Base-by-base conservation (phyloP, 2,329 filamentous ascomycete species). In the Exophiala mesophila region DNA sequence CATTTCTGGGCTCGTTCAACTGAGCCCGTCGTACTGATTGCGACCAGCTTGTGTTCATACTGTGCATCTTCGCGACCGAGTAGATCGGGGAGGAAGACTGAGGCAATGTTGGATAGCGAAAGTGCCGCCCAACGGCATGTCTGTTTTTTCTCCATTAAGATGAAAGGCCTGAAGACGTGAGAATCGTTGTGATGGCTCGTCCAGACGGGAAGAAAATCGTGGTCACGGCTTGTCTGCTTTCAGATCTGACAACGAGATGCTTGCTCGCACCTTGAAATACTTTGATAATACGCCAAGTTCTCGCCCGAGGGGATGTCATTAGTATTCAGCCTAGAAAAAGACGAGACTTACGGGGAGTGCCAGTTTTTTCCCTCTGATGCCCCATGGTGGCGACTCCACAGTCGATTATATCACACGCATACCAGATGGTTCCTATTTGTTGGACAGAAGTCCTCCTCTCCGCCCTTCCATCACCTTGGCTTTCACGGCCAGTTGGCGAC, bases 71-170 rank as follows among this genome's bases (percentile, higher is more conserved):
- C 42, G 10, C 43, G 44, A 21, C 50, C 39, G 30, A 57, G 49
- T 16, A 58, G 28, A 43, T 58, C 56, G 21, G 49, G 53, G 29
- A 58, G 32, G 42, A 58, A 59, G 29, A 51, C 41, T 29, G 47
- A 45, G n/a, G 53, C 54, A 29, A 56, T 56, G 24, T 41, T 54
- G 18, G 54, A 56, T 10, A 56, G 45, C n/a, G 42, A 48, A 12
- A 56, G 41, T 19, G 41, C 41, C 31, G 54, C 53, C 54, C 54
- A 56, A 23, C 53, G 53, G 42, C 54, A 56, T 19, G 30, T 33
- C 9, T 17, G 26, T 18, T 42, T 41, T 30, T 24, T 17, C 21
- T 26, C 19, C 36, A 26, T 38, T 26, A 15, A n/a, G 15, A 5
- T n/a, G 4, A 3, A 8, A 18, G n/a, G 10, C 19, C 23, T 18